Base-by-base conservation (phyloP, 495 filamentous ascomycete species). In the Parathielavia appendiculata region DNA sequence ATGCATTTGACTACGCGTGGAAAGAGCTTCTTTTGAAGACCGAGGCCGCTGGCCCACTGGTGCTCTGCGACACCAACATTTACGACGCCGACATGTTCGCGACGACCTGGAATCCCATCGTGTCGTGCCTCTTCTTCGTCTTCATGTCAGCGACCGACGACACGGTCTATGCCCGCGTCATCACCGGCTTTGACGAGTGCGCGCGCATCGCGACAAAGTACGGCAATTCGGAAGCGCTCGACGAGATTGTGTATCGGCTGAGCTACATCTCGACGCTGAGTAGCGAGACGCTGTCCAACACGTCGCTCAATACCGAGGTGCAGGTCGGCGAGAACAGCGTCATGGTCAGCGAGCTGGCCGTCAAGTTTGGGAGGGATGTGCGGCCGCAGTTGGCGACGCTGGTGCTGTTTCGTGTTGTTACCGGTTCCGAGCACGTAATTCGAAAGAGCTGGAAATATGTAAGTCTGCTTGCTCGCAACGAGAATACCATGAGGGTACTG, bases 61-160 rank as follows among this genome's bases (percentile, higher is more conserved):
- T 85, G 2, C 76, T 95, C 44, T 95, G 91, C 66, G 81, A 96
- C 61, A 96, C 92, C 16, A 99, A 97, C 69, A 83, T 93, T 36
- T 97, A 87, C 73, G 93, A 99, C 72, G 89, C 91, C 8, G 89
- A 97, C 66, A 97, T 99, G 91, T 97, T 99, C 69, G 85, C 86
- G 55, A 89, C 92, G 35, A 96, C 91, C 5, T 99, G 93, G 93
- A 91, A 85, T 71, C 90, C 93, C 9, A 88, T 97, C 58, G 80
- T 99, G 13, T 90, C 95, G 16, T 97, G 95, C 1, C 77, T 99
- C 41, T 93, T 92, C 4, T 99, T 97, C 68, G 93, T 97, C 16
- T 99, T 99, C 73, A 92, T 97, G 87, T 97, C 93, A 47, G 93
- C 93, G 36, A 95, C 92, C 4, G 93, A 99, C 63, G 95, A 99